Percentiles rank a stretch among this genome's conserved stretches.
These are phyloP conservation scores for Albizia julibrissin DNA, from an alignment of 306 rosid genomes.

Conservation along the genomic window DNA sequence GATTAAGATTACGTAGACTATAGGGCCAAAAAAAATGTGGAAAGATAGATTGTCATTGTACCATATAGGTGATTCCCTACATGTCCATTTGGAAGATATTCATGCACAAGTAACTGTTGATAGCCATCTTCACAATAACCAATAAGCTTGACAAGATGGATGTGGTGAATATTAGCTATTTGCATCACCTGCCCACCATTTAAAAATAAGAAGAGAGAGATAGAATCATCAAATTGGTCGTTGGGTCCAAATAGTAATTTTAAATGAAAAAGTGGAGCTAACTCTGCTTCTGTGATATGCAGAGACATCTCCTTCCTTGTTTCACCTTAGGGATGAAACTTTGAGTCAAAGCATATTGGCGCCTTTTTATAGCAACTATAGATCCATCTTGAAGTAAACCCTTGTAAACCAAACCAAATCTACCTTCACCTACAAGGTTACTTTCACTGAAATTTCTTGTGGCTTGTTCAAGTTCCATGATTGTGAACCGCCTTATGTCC, in stretches of 20 bases:
- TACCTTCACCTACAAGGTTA: slow-evolving; percentile 63
- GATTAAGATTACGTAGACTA: not conserved
- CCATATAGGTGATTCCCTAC: slow-evolving; percentile 73
- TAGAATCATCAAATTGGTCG: slow-evolving; percentile 6
- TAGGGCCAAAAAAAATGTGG: not conserved
- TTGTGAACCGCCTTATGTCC: slow-evolving; percentile 45
- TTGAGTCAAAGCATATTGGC: slow-evolving; percentile 43
- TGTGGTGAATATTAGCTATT: slow-evolving; percentile 54
- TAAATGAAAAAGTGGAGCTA: not conserved
- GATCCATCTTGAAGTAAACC: slow-evolving; percentile 82
- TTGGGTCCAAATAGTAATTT: not conserved
- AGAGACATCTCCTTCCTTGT: slow-evolving; percentile 15
- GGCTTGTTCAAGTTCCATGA: slow-evolving; percentile 64
- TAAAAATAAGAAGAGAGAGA: not conserved
- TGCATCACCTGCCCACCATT: slow-evolving; percentile 51
- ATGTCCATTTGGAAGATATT: slow-evolving; percentile 64
- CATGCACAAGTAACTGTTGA: slow-evolving; percentile 70
- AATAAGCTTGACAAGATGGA: slow-evolving; percentile 59
- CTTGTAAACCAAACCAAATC: slow-evolving; percentile 70
- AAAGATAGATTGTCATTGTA: slow-evolving; percentile 38
- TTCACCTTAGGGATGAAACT: slow-evolving; percentile 57
- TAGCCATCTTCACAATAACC: slow-evolving; percentile 60
- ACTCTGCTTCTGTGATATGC: not conserved
- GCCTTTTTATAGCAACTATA: slow-evolving; percentile 69
- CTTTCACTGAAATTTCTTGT: slow-evolving; percentile 54